Evolutionary conservation across 345 rosid genomes (phyloP).

Genomic region (Syzygium grande): DNA sequence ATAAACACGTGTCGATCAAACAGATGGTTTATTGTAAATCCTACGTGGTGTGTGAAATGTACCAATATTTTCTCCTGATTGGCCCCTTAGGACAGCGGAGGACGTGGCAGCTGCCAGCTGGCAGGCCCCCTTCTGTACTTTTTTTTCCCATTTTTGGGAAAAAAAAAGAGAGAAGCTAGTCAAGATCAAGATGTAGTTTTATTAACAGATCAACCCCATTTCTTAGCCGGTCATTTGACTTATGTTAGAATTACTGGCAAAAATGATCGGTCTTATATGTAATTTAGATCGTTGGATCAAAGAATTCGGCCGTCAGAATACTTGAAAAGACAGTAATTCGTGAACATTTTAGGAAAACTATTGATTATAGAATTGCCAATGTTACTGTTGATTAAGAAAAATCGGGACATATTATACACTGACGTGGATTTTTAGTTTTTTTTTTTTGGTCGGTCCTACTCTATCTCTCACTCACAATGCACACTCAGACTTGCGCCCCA

Average conservation of each 20-base stretch:
- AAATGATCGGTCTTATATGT: neutral
- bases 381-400: neutral
- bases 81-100: neutral
- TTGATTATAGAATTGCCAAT: neutral
- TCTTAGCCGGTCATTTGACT: neutral
- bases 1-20: too few species aligned
- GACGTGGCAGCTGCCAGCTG: neutral
- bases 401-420: neutral
- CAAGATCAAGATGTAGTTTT: neutral
- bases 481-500: too few species aligned
- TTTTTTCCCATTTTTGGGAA: neutral
- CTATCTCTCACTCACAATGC: too few species aligned
- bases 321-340: neutral
- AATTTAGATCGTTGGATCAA: neutral
- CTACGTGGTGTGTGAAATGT: too few species aligned
- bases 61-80: too few species aligned
- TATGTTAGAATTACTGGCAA: neutral
- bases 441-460: too few species aligned
- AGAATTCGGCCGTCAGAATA: neutral
- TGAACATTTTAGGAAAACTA: neutral
- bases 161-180: neutral
- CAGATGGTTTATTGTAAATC: too few species aligned
- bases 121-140: neutral
- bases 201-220: neutral
- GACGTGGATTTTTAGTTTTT: too few species aligned